Conservation (phyloP, 75 land plant genomes). For the Picea glauca region DNA sequence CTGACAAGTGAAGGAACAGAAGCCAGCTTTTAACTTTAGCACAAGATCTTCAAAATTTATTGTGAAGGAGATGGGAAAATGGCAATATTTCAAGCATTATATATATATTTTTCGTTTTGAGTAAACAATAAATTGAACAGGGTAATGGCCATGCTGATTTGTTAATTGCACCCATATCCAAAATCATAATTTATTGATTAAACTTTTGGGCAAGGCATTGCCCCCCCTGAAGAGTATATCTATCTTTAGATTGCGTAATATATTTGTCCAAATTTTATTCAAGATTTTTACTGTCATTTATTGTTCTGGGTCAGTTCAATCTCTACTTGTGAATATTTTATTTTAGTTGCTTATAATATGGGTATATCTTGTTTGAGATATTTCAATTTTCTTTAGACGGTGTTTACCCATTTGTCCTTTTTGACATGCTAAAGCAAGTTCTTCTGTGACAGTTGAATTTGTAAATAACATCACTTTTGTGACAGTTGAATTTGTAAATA, state of each 20-base stretch:
- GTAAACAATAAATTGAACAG: too few species aligned
- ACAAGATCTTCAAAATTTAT: too few species aligned
- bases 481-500: not conserved
- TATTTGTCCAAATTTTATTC: not conserved
- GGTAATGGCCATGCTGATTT: too few species aligned
- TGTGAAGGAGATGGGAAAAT: too few species aligned
- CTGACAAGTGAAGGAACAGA: too few species aligned
- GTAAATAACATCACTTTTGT: not conserved
- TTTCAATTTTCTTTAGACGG: not conserved
- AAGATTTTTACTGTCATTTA: not conserved
- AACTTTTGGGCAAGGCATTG: too few species aligned
- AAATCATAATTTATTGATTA: too few species aligned
- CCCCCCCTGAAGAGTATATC: too few species aligned
- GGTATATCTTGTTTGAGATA: not conserved
- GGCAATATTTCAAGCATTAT: too few species aligned
- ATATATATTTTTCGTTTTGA: too few species aligned
- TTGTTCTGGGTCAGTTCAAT: not conserved
- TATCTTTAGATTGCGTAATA: not conserved
- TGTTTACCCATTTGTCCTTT: not conserved
- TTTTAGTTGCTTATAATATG: not conserved
- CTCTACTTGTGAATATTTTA: not conserved
- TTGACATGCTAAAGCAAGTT: not conserved
- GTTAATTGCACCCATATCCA: too few species aligned
- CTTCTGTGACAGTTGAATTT: not conserved
- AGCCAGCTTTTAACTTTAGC: too few species aligned